These are phyloP conservation scores for Exophiala sp. DNA, from an alignment of 2,329 filamentous ascomycete genomes.

Conservation along the genomic window DNA sequence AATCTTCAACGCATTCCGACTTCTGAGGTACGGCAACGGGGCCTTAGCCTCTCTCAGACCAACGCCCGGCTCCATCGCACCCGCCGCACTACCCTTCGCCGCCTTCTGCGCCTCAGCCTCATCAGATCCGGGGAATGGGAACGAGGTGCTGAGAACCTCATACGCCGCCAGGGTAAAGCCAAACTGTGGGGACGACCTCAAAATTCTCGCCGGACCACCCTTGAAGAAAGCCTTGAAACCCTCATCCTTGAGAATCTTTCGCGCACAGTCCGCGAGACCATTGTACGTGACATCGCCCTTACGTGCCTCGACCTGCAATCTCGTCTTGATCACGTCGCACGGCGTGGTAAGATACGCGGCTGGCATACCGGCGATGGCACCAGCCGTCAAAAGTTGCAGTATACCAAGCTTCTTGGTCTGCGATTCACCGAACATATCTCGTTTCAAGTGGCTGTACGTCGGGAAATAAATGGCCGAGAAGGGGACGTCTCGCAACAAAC, in stretches of 20 bases:
- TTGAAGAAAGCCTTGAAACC: slow-evolving; percentile 98
- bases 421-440: slow-evolving; percentile 85
- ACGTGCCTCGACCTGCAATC: slow-evolving; percentile 92
- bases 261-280: slow-evolving; percentile 78
- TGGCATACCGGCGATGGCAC: slow-evolving; percentile 90
- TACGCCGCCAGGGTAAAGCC: slow-evolving; percentile 96
- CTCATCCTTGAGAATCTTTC: slow-evolving; percentile 82
- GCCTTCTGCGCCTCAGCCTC: slow-evolving; percentile 49
- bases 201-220: slow-evolving; percentile 89
- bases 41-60: slow-evolving; percentile 62
- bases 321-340: slow-evolving; percentile 98
- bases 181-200: slow-evolving; percentile 94
- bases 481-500: slow-evolving; percentile 89
- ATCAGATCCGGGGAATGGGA: slow-evolving; percentile 71
- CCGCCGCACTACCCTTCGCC: slow-evolving; percentile 44
- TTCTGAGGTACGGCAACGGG: slow-evolving; percentile 65
- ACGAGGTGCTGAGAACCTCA: slow-evolving; percentile 76
- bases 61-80: slow-evolving; percentile 61
- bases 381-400: slow-evolving; percentile 84
- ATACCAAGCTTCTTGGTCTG: slow-evolving; percentile 80
- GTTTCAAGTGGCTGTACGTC: slow-evolving; percentile 90
- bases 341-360: slow-evolving; percentile 94
- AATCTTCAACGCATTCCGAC: slow-evolving; percentile 89
- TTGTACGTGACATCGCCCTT: slow-evolving; percentile 91
- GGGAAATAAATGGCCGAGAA: slow-evolving; percentile 99